Evolutionary conservation across 305 asterid genomes (phyloP).

Genomic region (Fraxinus paxiana): DNA sequence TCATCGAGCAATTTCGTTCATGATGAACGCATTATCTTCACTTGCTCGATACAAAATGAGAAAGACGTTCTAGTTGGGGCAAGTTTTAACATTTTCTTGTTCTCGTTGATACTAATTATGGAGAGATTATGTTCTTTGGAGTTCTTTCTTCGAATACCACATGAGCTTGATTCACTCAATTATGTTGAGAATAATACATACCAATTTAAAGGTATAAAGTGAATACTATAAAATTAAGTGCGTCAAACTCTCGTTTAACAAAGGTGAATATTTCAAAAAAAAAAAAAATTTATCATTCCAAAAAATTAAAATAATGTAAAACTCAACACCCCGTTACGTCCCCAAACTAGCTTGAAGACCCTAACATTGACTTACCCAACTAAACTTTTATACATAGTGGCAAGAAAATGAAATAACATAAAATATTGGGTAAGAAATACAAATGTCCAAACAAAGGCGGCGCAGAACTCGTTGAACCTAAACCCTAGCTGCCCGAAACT

Average conservation of each 20-base stretch:
- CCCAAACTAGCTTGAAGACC: background rate
- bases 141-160: background rate
- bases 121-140: background rate
- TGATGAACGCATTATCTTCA: conserved; percentile 3
- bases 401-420: background rate
- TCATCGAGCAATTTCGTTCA: conserved; percentile 54
- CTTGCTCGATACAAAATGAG: background rate
- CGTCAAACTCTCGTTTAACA: background rate
- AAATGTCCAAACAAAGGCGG: background rate
- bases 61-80: background rate
- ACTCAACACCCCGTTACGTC: background rate
- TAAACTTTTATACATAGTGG: background rate
- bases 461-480: background rate
- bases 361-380: background rate
- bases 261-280: background rate
- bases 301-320: background rate
- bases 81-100: background rate
- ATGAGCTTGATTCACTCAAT: background rate
- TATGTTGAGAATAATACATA: background rate
- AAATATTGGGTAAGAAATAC: background rate
- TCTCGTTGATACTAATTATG: background rate
- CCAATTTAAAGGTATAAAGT: background rate
- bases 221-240: background rate
- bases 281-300: too few species aligned
- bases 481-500: background rate